Evolutionary conservation across 139 green algal species (phyloP).

Genomic region (Closterium sp.): DNA sequence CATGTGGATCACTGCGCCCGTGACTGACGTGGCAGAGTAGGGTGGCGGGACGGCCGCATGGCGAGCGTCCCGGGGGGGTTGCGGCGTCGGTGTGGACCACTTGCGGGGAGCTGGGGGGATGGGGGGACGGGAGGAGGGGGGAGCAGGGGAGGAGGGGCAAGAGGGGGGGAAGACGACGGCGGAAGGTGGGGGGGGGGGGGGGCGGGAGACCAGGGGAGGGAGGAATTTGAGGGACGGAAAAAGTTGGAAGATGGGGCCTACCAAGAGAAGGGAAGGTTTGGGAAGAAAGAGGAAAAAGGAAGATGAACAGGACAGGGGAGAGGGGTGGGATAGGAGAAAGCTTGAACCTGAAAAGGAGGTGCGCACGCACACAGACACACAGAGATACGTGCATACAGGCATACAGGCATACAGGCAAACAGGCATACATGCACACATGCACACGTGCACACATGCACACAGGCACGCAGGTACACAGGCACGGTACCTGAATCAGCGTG

Average conservation of each 20-base stretch:
- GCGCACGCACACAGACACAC: too few relatives aligned
- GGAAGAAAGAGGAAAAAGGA: not conserved
- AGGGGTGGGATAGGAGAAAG: too few relatives aligned
- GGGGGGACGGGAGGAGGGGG: too few relatives aligned
- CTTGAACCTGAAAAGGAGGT: too few relatives aligned
- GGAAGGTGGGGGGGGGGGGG: not conserved
- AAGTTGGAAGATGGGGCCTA: too few relatives aligned
- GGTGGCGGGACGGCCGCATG: constrained; percentile 28
- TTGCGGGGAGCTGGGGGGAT: not conserved
- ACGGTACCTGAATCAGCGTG: not conserved
- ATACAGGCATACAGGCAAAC: too few relatives aligned
- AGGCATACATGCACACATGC: too few relatives aligned
- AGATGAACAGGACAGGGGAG: not conserved
- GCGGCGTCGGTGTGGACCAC: not conserved
- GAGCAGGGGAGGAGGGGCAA: too few relatives aligned
- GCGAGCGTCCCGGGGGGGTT: not conserved
- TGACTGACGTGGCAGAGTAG: constrained; percentile 22
- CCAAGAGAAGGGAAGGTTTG: not conserved
- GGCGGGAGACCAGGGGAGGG: too few relatives aligned
- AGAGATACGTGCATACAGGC: too few relatives aligned
- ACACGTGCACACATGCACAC: too few relatives aligned
- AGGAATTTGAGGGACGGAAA: not conserved
- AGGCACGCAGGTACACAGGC: too few relatives aligned
- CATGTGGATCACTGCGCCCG: constrained; percentile 30
- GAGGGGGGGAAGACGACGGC: not conserved